Evolutionary conservation across 176 grass and related monocot genomes (phyloP).

Genomic region (sorghum (Sorghum bicolor)): DNA sequence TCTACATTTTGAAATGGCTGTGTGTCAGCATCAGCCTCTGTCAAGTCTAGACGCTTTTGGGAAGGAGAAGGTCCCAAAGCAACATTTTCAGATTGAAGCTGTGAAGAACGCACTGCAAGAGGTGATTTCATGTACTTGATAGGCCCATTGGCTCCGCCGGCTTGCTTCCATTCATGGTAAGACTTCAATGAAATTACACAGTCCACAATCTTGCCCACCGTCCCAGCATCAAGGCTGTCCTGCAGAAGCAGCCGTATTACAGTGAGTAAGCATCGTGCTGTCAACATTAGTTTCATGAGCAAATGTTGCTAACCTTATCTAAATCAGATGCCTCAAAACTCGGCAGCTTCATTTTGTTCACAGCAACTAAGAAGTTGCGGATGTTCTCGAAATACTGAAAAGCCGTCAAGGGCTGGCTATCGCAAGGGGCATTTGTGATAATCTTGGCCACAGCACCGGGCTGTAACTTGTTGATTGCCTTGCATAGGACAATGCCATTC

Average conservation of each 20-base stretch:
- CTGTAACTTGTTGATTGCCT: constrained; percentile 75
- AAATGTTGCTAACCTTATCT: constrained; percentile 57
- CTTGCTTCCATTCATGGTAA: constrained; percentile 61
- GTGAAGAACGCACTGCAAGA: constrained; percentile 40
- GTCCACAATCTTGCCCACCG: constrained; percentile 69
- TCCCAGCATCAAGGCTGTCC: constrained; percentile 66
- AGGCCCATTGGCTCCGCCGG: constrained; percentile 33
- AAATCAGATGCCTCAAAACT: constrained; percentile 84
- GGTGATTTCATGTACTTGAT: constrained; percentile 72
- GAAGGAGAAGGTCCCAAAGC: constrained; percentile 28
- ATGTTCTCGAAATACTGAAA: constrained; percentile 96
- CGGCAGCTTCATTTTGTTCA: constrained; percentile 60
- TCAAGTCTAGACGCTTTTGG: constrained; percentile 48
- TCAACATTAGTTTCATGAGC: not conserved
- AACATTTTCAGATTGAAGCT: constrained; percentile 22
- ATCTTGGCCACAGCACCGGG: constrained; percentile 66
- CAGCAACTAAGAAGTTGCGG: constrained; percentile 87
- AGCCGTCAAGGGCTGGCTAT: constrained; percentile 68
- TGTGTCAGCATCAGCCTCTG: constrained; percentile 20
- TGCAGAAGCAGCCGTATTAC: constrained; percentile 37
- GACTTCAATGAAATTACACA: constrained; percentile 72
- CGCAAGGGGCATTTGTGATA: constrained; percentile 36
- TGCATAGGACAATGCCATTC: constrained; percentile 85
- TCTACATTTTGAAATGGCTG: constrained; percentile 30
- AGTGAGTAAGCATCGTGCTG: not conserved